Base-by-base conservation (phyloP, 2,329 filamentous ascomycete genomes). In the Trichophyton benhamiae region DNA sequence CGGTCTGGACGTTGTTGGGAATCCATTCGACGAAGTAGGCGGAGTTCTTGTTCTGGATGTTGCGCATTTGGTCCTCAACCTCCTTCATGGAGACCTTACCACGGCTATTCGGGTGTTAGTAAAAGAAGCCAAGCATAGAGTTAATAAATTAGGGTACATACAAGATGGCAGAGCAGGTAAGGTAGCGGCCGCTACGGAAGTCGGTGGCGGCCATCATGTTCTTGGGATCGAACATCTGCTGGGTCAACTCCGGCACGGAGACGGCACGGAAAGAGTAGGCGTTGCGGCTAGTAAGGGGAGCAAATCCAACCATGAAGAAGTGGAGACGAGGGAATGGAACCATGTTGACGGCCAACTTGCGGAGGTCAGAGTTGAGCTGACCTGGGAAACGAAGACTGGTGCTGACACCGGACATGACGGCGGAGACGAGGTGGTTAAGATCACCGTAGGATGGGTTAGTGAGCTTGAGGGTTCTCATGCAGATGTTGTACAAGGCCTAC, bases 121-220 rank as follows among this genome's bases (percentile, higher is more conserved):
- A 65, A 41, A 30, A 30, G 6, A 36, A 42, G 25, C 9, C 3
- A 25, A 42, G 20, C 3, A 11, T 53, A 17, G 25, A 41, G 44
- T 20, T 38, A 15, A 8, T 13, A 8, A 22, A 41, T 62, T 22
- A 33, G 61, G 48, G 22, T 38, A 80, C 84, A 78, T 78, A 84
- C 65, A 99, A 99, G 80, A 99, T 96, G 76, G 94, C 91, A 78
- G 88, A 97, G 87, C 94, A 99, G 71, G 94, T 99, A 74, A 99
- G 86, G 84, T 99, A 99, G 74, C 94, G 94, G 78, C 94, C 94
- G 79, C 97, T 99, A 74, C 94, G 90, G 91, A 99, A 99, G 83
- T 99, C 94, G 67, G 91, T 95, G 68, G 94, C 94, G 80, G 94
- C 94, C 94, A 99, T 99, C 92, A 99, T 99, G 87, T 99, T 99